Evolutionary conservation across 2,329 filamentous ascomycete species (phyloP).

Genomic region (Dactylella cylindrospora): DNA sequence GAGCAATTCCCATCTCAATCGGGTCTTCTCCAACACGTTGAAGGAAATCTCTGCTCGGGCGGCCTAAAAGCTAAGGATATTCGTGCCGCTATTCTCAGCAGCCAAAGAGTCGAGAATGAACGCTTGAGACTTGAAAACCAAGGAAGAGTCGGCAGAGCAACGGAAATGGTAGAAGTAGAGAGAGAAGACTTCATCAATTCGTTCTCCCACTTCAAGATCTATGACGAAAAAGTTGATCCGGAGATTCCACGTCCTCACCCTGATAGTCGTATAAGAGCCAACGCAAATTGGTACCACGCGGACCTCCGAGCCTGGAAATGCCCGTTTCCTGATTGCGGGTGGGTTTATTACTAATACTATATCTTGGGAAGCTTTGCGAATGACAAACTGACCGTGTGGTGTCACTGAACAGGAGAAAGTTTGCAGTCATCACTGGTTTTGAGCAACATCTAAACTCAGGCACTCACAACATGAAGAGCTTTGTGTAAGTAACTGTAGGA

Average conservation of each 20-base stretch:
- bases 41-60: conserved; percentile 44
- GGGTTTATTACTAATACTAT: neutral
- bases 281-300: conserved; percentile 11
- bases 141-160: neutral
- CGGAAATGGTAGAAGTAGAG: neutral
- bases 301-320: conserved; percentile 3
- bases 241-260: neutral
- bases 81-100: neutral
- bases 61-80: conserved; percentile 29
- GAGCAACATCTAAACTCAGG: conserved; percentile 34
- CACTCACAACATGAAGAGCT: conserved; percentile 21
- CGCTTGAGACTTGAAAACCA: neutral
- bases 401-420: conserved; percentile 20
- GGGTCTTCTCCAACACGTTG: conserved; percentile 47
- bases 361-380: neutral
- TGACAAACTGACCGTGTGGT: neutral
- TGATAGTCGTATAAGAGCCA: neutral
- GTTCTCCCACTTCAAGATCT: conserved; percentile 31
- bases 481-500: conserved; percentile 7
- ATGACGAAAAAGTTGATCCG: conserved; percentile 2
- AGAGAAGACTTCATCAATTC: conserved; percentile 10
- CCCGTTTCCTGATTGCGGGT: conserved; percentile 15
- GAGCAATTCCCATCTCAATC: conserved; percentile 42
- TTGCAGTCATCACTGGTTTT: neutral
- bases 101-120: conserved; percentile 11